Evolutionary conservation across 2,329 filamentous ascomycete genomes (phyloP).

Genomic region (Fusarium cicatricum): DNA sequence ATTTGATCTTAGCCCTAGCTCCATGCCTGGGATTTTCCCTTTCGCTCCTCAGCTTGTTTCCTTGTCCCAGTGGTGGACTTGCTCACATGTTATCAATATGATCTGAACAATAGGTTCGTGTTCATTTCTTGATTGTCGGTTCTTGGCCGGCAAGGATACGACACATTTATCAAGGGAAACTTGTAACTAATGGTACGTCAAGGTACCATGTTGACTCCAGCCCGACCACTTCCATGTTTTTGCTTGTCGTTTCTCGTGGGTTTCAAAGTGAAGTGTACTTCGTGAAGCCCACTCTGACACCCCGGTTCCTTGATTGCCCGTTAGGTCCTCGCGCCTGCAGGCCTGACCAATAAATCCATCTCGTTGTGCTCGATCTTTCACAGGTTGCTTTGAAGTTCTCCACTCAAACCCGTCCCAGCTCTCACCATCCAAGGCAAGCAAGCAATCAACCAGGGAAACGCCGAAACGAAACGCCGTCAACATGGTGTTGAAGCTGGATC

Average conservation of each 20-base stretch:
- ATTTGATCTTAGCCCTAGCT: conserved; percentile 33
- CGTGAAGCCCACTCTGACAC: conserved; percentile 10
- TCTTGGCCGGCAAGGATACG: conserved; percentile 12
- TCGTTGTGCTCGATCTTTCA: conserved; percentile 8
- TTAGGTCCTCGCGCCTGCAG: conserved; percentile 25
- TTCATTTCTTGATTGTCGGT: background rate
- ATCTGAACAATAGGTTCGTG: background rate
- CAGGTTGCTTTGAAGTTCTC: conserved; percentile 12
- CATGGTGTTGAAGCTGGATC: background rate
- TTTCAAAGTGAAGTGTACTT: conserved; percentile 25
- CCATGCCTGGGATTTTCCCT: background rate
- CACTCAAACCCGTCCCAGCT: conserved; percentile 10
- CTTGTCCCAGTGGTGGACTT: background rate
- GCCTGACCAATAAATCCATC: conserved; percentile 25
- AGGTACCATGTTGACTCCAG: conserved; percentile 7
- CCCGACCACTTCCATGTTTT: background rate
- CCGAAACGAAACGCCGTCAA: no score
- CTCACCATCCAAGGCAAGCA: conserved; percentile 7
- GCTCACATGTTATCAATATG: background rate
- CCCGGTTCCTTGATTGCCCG: conserved; percentile 30
- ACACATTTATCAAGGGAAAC: background rate
- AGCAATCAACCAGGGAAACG: conserved; percentile 4
- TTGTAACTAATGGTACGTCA: conserved; percentile 23
- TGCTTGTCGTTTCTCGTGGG: conserved; percentile 9
- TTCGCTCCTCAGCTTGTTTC: conserved; percentile 1